Evolutionary conservation across 2,329 filamentous ascomycete species (phyloP), one percentile per base, ranked within the genome.

Genomic region (Fusarium euwallaceae): DNA sequence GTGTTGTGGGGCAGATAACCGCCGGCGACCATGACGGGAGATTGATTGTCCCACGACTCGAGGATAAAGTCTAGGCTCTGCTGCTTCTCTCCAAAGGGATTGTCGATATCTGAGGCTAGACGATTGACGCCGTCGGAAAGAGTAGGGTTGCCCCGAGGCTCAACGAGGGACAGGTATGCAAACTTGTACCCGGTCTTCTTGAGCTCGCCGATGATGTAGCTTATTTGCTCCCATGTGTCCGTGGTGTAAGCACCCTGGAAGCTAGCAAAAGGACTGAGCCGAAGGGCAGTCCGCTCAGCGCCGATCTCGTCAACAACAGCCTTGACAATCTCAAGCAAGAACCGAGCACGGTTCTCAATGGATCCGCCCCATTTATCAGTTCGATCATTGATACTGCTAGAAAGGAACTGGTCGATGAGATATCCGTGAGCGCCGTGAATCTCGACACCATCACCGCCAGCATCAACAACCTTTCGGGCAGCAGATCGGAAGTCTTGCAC

Each of bases 371-470:
- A 91, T 43, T 82, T 76, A 76, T 91, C 89, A 1, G 85, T 88
- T 27, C 89, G 83, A 53, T 83, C 81, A 74, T 91, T 91, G 64
- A 84, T 83, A 3, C 84, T 84, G 14, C 86, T 83, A 22, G 85
- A 88, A 0, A 89, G 84, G 81, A 93, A 93, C 66, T 92, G 90
- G 64, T 91, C 90, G n/a, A 91, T 82, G 1, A 93, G 83, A 73
- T 92, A 93, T 1, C 90, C 89, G 71, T 91, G 90, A 4, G 88
- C 88, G 4, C 81, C 86, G 20, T 88, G 85, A 3, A 86, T 81
- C 77, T 95, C 93, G 65, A 94, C 90, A 10, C 90, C 91, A 78
- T 96, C 93, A 51, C 92, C 92, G 0, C 94, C 93, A 20, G 87
- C 87, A 16, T 90, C 81, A 4, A 94, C 79, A 0, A 93, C 88